Base-by-base conservation (phyloP, 140 eudicot species). In the Stevia rebaudiana region DNA sequence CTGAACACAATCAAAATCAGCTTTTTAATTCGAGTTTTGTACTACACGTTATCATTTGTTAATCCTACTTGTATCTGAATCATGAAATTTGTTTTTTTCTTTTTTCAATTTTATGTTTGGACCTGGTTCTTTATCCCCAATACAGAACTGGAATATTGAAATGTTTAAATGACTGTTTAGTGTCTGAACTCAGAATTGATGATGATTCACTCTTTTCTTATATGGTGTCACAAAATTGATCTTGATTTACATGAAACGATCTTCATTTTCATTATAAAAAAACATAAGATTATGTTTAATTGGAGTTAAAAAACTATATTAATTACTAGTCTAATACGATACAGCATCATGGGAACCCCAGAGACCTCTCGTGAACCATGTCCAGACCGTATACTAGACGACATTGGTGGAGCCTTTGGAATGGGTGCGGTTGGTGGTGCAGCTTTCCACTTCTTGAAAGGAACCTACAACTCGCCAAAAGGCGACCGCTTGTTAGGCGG, bases 391-490 rank as follows among this genome's bases (percentile, higher is more conserved):
- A 87, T 87, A 33, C 84, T 87, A 8, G 95, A 87, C 25, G 95
- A 87, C 43, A 58, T 84, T 4, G 95, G 95, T 36, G 94, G 95
- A 19, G 95, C 95, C 19, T 87, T 87, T 77, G 86, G 89, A 56
- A 87, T 87, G 92, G 95, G 95, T 48, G 95, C 95, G 0, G 95
- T 87, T 46, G 95, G 95, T 16, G 97, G 97, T 24, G 65, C 94
- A 28, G 95, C 86, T 50, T 89, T 83, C 80, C 97, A 89, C 79
- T 89, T 89, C 74, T 21, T 89, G 55, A 86, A 84, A 69, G 95
- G 95, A 15, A 73, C 74, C 37, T 79, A 84, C 55, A 71, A 84
- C 74, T 87, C 95, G 1, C 95, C 95, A 0, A 77, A 72, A 79
- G 84, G 88, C 0, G 95, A 83, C 52, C 92, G 94, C 5, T 53